Evolutionary conservation across 768 basidiomycete genomes (phyloP).

Genomic region (Tulasnella sp.): DNA sequence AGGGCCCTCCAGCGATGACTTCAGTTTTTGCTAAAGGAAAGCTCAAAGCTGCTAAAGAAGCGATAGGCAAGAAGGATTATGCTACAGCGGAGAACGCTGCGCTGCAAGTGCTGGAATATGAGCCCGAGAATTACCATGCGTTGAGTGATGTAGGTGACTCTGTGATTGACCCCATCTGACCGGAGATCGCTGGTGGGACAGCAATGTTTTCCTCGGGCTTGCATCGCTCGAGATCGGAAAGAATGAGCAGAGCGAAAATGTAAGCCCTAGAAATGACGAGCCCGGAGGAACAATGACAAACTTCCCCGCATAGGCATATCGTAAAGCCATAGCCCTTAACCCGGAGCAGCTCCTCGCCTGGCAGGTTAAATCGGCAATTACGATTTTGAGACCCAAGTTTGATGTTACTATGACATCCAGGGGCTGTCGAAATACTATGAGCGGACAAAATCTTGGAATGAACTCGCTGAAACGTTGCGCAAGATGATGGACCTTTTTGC

Average conservation of each 20-base stretch:
- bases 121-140: conserved; percentile 85
- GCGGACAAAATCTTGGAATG: conserved; percentile 53
- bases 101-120: conserved; percentile 59
- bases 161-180: conserved; percentile 32
- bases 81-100: conserved; percentile 62
- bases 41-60: conserved; percentile 75
- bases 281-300: conserved; percentile 7
- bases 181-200: conserved; percentile 37
- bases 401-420: conserved; percentile 38
- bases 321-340: conserved; percentile 65
- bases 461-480: conserved; percentile 51
- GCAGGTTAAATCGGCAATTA: conserved; percentile 52
- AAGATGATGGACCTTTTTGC: conserved; percentile 56
- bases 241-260: conserved; percentile 75
- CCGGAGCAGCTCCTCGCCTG: conserved; percentile 72
- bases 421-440: conserved; percentile 74
- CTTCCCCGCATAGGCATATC: conserved; percentile 55
- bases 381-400: neutral
- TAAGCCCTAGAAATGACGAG: conserved; percentile 41
- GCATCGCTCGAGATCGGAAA: conserved; percentile 73
- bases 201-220: conserved; percentile 81
- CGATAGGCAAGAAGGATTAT: conserved; percentile 71
- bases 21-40: conserved; percentile 56
- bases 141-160: conserved; percentile 35
- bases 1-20: conserved; percentile 25